Base-by-base conservation (phyloP, 345 rosid species). In the Brassica cretica region DNA sequence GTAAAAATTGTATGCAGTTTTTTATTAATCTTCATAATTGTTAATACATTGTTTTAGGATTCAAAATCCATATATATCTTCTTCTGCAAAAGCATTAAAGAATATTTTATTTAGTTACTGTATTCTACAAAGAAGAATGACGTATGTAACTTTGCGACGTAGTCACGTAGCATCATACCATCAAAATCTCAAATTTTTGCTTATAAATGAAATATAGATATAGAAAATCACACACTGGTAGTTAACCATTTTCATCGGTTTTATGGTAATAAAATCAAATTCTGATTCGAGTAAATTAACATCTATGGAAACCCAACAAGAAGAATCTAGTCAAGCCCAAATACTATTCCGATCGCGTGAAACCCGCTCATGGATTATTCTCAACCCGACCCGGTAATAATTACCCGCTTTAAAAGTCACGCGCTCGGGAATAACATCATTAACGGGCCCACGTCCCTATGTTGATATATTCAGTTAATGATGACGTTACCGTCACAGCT, bases 331-430 rank as follows among this genome's bases (percentile, higher is more conserved):
- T 25, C 32, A 59, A 19, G 64, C 64, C 30, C 33, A 60, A 60
- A 60, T 12, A 25, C 46, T 8, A 25, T 14, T n/a, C 62, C 27
- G 65, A 25, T 46, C 62, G 63, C 63, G 53, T 70, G 29, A 51
- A 63, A 11, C 7, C 15, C 59, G 35, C 30, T 15, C 8, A 18
- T 41, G 59, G 33, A 64, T 37, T 65, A 72, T 56, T 37, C 18
- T 18, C 8, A 32, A 71, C 61, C 76, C 67, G 70, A 25, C 30
- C 24, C 51, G 51, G 16, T 29, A 29, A 16, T 2, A 18, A 75
- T 8, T 5, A 49, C 75, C 80, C 76, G 76, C 55, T 77, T 77
- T 64, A 64, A 55, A 77, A 77, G 76, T 77, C 75, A 77, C 80
- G 76, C 76, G 80, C 76, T 77, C 35, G 71, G 71, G 80, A 71